Evolutionary conservation across 129 eudicot species (phyloP).

Genomic region (Flaveria sonorensis): DNA sequence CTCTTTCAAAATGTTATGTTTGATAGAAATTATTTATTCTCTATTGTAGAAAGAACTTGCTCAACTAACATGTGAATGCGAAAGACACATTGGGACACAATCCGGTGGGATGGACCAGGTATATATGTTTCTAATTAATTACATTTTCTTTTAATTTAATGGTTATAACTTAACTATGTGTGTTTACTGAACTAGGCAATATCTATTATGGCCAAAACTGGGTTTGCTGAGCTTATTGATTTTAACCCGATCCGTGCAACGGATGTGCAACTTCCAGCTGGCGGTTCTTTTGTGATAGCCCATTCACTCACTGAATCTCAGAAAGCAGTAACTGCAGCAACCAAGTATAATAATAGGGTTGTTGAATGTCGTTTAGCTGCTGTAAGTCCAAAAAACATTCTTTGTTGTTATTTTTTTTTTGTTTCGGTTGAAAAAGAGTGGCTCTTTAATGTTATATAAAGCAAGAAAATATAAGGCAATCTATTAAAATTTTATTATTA

Average conservation of each 20-base stretch:
- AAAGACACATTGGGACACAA: conserved; percentile 96
- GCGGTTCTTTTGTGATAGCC: conserved; percentile 80
- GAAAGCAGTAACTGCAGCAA: conserved; percentile 82
- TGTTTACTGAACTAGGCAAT: conserved; percentile 56
- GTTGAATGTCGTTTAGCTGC: conserved; percentile 69
- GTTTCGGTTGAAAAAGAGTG: not conserved
- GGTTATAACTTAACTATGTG: conserved; percentile 15
- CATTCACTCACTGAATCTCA: conserved; percentile 87
- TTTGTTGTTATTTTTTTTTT: not conserved
- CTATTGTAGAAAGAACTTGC: conserved; percentile 74
- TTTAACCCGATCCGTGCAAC: conserved; percentile 83
- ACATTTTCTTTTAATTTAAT: not conserved
- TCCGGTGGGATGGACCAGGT: conserved; percentile 99
- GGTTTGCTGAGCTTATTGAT: conserved; percentile 85
- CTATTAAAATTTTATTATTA: not conserved
- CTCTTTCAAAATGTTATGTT: conserved; percentile 3
- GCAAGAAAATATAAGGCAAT: no score
- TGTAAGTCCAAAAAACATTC: conserved; percentile 42
- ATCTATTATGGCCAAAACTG: conserved; percentile 83
- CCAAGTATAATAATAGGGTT: conserved; percentile 84
- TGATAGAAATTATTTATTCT: not conserved
- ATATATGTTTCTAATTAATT: not conserved
- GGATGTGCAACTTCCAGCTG: conserved; percentile 50
- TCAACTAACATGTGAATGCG: conserved; percentile 90
- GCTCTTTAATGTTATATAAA: no score